Conservation (phyloP, 2,329 filamentous ascomycete genomes). For the Cytospora chrysosperma region DNA sequence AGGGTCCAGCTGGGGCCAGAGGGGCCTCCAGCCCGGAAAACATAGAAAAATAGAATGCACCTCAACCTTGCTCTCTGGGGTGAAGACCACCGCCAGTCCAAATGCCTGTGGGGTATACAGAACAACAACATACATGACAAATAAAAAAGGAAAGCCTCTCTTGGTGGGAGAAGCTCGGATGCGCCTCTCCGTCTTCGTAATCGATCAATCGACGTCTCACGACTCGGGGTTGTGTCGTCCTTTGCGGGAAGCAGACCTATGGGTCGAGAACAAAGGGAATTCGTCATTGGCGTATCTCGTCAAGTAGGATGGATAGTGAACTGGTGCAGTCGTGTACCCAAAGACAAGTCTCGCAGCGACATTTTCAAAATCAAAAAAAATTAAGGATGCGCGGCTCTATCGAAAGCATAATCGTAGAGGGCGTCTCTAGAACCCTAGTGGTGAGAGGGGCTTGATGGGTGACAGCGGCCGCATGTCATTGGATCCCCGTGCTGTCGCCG, state of each 20-base stretch:
- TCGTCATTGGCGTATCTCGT: constrained; percentile 31
- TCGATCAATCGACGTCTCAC: neutral
- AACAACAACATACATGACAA: constrained; percentile 22
- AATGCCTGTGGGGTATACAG: constrained; percentile 26
- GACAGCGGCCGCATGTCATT: constrained; percentile 57
- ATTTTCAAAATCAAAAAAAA: neutral
- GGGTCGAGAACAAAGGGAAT: constrained; percentile 25
- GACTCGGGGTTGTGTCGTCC: neutral
- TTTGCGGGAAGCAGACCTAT: neutral
- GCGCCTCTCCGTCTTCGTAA: constrained; percentile 5
- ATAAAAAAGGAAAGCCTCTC: constrained; percentile 10
- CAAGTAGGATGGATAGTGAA: constrained; percentile 17
- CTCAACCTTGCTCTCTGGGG: constrained; percentile 21
- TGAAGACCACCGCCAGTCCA: constrained; percentile 19
- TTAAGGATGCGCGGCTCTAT: constrained; percentile 14
- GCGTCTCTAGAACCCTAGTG: constrained; percentile 51
- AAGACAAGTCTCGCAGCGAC: constrained; percentile 23
- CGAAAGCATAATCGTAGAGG: constrained; percentile 27
- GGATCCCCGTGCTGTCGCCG: constrained; percentile 33
- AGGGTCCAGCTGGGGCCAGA: constrained; percentile 7
- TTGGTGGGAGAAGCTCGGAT: constrained; percentile 6
- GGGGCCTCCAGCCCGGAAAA: constrained; percentile 2
- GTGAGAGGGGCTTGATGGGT: constrained; percentile 65
- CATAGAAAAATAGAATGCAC: constrained; percentile 13
- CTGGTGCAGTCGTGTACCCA: constrained; percentile 19